phyloP scores from a whole-genome alignment of 495 filamentous ascomycete species.

The Staphylotrichum longicolle region DNA sequence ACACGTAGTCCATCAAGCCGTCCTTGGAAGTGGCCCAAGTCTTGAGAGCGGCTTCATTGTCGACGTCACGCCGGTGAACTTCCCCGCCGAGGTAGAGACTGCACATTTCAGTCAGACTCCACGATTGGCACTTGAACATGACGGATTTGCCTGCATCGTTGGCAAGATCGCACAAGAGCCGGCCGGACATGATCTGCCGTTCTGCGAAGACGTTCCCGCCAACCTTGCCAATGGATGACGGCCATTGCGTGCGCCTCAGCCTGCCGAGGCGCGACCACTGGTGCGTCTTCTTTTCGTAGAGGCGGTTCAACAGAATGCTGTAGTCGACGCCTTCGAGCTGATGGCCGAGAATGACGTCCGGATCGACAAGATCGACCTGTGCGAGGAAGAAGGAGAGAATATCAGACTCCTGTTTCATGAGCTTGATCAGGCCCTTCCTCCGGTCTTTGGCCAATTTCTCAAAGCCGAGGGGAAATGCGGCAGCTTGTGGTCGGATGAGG shows the following conservation, averaged over 20 bases:
- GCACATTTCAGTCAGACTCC: constrained; percentile 97
- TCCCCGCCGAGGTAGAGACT: constrained; percentile 73
- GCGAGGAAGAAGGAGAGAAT: constrained; percentile 86
- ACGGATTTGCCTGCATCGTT: constrained; percentile 97
- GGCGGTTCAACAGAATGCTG: constrained; percentile 79
- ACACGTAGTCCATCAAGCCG: constrained; percentile 88
- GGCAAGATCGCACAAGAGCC: constrained; percentile 87
- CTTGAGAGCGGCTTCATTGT: constrained; percentile 82
- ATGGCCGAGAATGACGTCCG: constrained; percentile 93
- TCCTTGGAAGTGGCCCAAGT: constrained; percentile 81
- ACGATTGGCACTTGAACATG: constrained; percentile 95
- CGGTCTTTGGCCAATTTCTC: constrained; percentile 61
- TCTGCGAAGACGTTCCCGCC: constrained; percentile 89
- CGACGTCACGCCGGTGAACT: constrained; percentile 71
- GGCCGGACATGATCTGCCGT: constrained; percentile 81
- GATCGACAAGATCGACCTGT: constrained; percentile 80
- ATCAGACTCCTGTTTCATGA: constrained; percentile 77
- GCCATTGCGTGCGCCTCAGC: constrained; percentile 81
- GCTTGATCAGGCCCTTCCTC: constrained; percentile 69
- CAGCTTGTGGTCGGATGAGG: constrained; percentile 75
- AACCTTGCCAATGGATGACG: constrained; percentile 78
- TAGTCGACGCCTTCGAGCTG: constrained; percentile 96
- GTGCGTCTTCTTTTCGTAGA: constrained; percentile 85
- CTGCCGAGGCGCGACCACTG: constrained; percentile 92
- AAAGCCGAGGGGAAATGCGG: constrained; percentile 79